Conservation (phyloP, 495 filamentous ascomycete genomes). For the Lineolata rhizophorae region DNA sequence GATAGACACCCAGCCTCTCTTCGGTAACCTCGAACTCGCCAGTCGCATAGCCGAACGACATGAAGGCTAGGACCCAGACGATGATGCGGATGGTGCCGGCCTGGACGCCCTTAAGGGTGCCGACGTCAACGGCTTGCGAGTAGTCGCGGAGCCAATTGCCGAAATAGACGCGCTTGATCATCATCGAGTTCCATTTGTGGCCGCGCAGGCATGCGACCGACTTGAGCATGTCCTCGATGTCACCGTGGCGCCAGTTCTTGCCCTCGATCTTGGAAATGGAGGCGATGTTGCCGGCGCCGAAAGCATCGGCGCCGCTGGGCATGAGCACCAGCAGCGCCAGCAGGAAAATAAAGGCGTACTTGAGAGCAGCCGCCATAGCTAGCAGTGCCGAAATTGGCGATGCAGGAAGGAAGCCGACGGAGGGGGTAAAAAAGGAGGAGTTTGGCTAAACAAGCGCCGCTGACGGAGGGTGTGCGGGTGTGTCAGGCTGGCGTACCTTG, state of each 20-base stretch:
- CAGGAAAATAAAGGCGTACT: conserved; percentile 7
- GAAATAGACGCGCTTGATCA: conserved; percentile 83
- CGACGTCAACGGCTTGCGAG: conserved; percentile 80
- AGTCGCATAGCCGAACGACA: conserved; percentile 92
- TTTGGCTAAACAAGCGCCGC: too few species aligned
- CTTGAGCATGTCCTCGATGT: conserved; percentile 84
- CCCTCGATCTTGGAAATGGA: conserved; percentile 86
- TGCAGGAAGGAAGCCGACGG: neutral
- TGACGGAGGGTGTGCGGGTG: too few species aligned
- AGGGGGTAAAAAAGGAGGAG: neutral
- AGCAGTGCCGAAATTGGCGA: neutral
- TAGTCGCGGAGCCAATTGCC: conserved; percentile 35
- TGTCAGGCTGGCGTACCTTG: too few species aligned
- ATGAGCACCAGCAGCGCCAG: conserved; percentile 32
- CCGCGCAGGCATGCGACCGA: conserved; percentile 69
- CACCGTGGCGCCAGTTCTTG: conserved; percentile 86
- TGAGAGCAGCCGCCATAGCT: neutral
- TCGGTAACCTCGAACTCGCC: conserved; percentile 90
- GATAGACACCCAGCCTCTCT: conserved; percentile 75
- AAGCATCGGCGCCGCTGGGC: conserved; percentile 43
- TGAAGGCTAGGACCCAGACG: conserved; percentile 78
- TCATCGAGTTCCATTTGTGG: conserved; percentile 84
- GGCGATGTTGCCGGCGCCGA: conserved; percentile 91
- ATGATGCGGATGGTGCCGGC: conserved; percentile 78
- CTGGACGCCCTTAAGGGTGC: conserved; percentile 71